These are phyloP conservation scores for Evansstolkia leycettana DNA, from an alignment of 495 filamentous ascomycete genomes.

Conservation along the genomic window DNA sequence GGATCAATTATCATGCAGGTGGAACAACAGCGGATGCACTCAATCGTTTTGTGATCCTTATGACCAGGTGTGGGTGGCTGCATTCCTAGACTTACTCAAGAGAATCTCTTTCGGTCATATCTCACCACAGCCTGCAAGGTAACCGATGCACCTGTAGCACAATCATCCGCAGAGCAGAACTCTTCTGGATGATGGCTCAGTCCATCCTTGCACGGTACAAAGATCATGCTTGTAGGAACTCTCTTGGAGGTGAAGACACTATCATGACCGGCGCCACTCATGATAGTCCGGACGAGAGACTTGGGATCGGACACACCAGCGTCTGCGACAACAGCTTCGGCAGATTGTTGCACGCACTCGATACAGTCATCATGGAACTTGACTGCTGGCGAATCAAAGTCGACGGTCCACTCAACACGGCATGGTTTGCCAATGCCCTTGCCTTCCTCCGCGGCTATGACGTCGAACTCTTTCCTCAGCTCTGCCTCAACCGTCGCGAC, in stretches of 20 bases:
- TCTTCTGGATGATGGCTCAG: slow-evolving; percentile 54
- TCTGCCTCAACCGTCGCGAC: slow-evolving; percentile 44
- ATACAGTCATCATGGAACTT: slow-evolving; percentile 64
- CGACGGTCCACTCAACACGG: slow-evolving; percentile 43
- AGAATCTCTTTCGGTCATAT: slow-evolving; percentile 43
- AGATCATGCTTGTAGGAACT: slow-evolving; percentile 54
- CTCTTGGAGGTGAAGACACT: slow-evolving; percentile 47
- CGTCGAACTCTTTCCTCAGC: slow-evolving; percentile 41
- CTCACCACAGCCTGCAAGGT: slow-evolving; percentile 46
- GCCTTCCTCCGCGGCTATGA: slow-evolving; percentile 43
- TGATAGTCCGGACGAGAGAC: slow-evolving; percentile 34
- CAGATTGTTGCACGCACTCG: slow-evolving; percentile 48
- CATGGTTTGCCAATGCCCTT: slow-evolving; percentile 40
- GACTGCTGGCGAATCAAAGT: slow-evolving; percentile 52
- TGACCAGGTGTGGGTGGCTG: no score
- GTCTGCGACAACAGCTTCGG: slow-evolving; percentile 37
- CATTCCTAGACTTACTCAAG: slow-evolving; percentile 1
- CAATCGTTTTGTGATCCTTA: no score
- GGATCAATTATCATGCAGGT: no score
- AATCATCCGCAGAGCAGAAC: slow-evolving; percentile 48
- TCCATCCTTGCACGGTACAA: slow-evolving; percentile 53
- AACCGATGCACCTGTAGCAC: slow-evolving; percentile 50
- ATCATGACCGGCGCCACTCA: slow-evolving; percentile 52
- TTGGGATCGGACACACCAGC: slow-evolving; percentile 30
- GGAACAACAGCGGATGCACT: no score